These are phyloP conservation scores for Chalaropsis thielavioides DNA, from an alignment of 2,329 filamentous ascomycete genomes.

Conservation along the genomic window DNA sequence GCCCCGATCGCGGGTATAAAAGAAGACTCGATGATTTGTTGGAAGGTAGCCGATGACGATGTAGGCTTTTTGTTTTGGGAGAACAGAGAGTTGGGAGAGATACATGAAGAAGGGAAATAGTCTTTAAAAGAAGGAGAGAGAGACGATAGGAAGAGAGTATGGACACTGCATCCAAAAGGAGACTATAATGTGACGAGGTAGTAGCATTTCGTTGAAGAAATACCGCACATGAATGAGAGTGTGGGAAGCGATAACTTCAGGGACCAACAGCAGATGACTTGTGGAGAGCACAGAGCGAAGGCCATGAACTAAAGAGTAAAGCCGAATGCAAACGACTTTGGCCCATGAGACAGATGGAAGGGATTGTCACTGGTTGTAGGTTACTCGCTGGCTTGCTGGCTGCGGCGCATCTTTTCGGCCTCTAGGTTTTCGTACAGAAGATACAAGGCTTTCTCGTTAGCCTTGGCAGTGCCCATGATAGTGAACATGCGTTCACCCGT, in stretches of 20 bases:
- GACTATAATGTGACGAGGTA: background rate
- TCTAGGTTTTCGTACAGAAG: conserved; percentile 96
- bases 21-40: background rate
- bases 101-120: background rate
- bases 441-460: conserved; percentile 91
- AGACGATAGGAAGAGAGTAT: background rate
- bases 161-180: conserved; percentile 7
- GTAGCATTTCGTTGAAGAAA: background rate
- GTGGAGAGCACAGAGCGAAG: background rate
- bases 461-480: conserved; percentile 86
- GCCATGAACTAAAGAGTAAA: background rate
- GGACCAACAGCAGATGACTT: too few relatives aligned
- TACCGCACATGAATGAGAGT: background rate
- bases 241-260: background rate
- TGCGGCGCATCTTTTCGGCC: conserved; percentile 96
- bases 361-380: conserved; percentile 4
- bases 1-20: background rate
- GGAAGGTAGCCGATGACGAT: background rate
- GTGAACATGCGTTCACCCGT: conserved; percentile 99
- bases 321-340: background rate
- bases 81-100: background rate
- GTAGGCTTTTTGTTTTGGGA: conserved; percentile 4
- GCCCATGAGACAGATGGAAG: conserved; percentile 10
- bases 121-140: conserved; percentile 4
- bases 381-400: conserved; percentile 50